Evolutionary conservation across 305 asterid genomes (phyloP).

Genomic region (Fraxinus sp.): DNA sequence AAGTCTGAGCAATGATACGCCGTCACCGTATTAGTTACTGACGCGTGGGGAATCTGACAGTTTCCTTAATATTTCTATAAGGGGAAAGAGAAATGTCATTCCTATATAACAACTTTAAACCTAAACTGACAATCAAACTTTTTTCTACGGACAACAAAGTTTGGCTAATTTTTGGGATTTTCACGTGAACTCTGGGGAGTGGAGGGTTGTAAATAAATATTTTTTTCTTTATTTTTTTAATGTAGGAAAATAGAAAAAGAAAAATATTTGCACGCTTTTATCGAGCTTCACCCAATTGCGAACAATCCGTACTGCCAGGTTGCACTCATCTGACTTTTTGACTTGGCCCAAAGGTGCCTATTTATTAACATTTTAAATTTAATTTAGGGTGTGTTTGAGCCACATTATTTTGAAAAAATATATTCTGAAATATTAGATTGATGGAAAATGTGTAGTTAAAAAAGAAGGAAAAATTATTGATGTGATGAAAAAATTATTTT

Average conservation of each 20-base stretch:
- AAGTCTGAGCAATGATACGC: constrained; percentile 27
- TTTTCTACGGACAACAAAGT: constrained; percentile 17
- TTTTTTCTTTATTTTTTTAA: neutral
- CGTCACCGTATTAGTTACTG: constrained; percentile 54
- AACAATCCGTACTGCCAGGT: constrained; percentile 9
- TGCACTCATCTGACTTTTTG: neutral
- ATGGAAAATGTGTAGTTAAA: no score
- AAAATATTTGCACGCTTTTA: constrained; percentile 21
- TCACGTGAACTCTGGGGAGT: constrained; percentile 18
- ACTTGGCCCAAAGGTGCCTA: neutral
- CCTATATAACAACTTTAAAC: constrained; percentile 49
- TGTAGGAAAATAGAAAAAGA: constrained; percentile 13
- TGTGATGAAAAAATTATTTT: no score
- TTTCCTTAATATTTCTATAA: constrained; percentile 53
- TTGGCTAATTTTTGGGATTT: constrained; percentile 26
- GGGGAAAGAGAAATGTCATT: constrained; percentile 52
- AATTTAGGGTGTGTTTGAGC: no score
- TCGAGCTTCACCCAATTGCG: constrained; percentile 14
- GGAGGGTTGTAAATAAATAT: neutral
- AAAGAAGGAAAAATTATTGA: no score
- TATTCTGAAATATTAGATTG: no score
- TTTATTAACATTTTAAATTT: neutral
- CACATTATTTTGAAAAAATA: no score
- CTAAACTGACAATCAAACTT: constrained; percentile 38
- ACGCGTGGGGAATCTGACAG: constrained; percentile 67